Evolutionary conservation across 495 filamentous ascomycete species (phyloP).

Genomic region (Aspergillus biplanus): DNA sequence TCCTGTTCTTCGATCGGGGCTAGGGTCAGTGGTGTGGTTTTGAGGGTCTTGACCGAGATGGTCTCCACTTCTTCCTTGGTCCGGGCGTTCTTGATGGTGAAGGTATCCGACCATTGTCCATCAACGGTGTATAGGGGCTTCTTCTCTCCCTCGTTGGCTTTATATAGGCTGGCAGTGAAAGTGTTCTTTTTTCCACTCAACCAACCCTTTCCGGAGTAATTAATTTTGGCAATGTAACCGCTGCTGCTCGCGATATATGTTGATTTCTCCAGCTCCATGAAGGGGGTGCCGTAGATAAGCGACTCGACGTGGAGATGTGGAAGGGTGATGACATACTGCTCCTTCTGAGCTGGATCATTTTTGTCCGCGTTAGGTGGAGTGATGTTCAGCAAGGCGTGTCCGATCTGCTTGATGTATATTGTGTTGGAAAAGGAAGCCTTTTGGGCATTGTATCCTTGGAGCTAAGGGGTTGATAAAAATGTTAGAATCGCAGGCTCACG

Average conservation of each 20-base stretch:
- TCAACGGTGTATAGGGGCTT: slow-evolving; percentile 82
- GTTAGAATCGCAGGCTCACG: background rate
- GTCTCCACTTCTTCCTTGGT: slow-evolving; percentile 71
- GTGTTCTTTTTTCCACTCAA: slow-evolving; percentile 93
- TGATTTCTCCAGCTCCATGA: slow-evolving; percentile 82
- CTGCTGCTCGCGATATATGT: slow-evolving; percentile 83
- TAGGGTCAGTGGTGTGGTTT: slow-evolving; percentile 70
- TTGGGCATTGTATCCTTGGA: slow-evolving; percentile 97
- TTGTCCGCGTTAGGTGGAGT: slow-evolving; percentile 59
- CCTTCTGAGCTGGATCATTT: slow-evolving; percentile 50
- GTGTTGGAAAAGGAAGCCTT: slow-evolving; percentile 92
- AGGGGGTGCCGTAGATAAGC: slow-evolving; percentile 87
- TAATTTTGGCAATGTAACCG: slow-evolving; percentile 89
- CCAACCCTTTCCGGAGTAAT: slow-evolving; percentile 93
- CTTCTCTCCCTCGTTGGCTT: slow-evolving; percentile 72
- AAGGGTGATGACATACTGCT: slow-evolving; percentile 88
- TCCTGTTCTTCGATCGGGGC: slow-evolving; percentile 81
- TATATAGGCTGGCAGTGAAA: slow-evolving; percentile 78
- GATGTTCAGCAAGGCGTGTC: slow-evolving; percentile 84
- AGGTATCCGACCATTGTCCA: slow-evolving; percentile 88
- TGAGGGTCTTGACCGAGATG: slow-evolving; percentile 65
- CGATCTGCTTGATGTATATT: slow-evolving; percentile 95
- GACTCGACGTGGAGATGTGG: slow-evolving; percentile 93
- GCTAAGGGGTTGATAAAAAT: slow-evolving; percentile 34
- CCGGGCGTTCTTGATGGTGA: slow-evolving; percentile 74